A percentile compares a stretch with the other conserved stretches of the same genome.
These are phyloP conservation scores for Lodderomyces elongisporus DNA, from an alignment of 1,139 yeast species.

Conservation along the genomic window DNA sequence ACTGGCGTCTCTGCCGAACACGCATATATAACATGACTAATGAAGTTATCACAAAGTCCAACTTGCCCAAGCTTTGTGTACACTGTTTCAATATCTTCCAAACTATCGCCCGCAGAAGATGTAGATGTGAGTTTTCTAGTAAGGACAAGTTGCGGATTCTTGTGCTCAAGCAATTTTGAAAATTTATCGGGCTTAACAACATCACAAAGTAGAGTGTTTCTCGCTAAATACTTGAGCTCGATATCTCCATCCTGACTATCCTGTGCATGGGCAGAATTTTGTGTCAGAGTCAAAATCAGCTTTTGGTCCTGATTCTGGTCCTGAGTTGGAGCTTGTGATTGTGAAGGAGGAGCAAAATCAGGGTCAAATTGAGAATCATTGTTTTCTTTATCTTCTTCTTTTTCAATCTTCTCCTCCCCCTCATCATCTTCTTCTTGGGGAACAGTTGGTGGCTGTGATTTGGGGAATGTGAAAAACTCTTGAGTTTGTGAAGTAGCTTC, in stretches of 20 bases:
- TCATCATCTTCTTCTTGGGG: no score
- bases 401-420: no score
- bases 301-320: no score
- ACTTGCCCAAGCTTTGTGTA: slow-evolving; percentile 16
- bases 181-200: slow-evolving; percentile 1
- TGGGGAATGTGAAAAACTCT: background rate
- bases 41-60: slow-evolving; percentile 24
- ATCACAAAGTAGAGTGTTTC: slow-evolving; percentile 5
- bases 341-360: no score
- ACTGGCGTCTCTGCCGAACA: slow-evolving; percentile 18
- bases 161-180: background rate
- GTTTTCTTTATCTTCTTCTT: no score
- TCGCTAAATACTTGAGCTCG: slow-evolving; percentile 4
- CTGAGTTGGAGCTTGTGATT: no score
- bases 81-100: slow-evolving; percentile 3
- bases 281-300: no score
- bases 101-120: no score
- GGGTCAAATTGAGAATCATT: no score
- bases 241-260: no score
- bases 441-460: no score
- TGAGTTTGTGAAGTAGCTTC: background rate
- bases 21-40: slow-evolving; percentile 25
- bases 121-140: background rate
- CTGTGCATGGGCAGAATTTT: no score
- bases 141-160: slow-evolving; percentile 5